Percentiles rank a stretch among this genome's conserved stretches.
phyloP scores from a whole-genome alignment of 495 filamentous ascomycete species.

The Penicillium desertorum region DNA sequence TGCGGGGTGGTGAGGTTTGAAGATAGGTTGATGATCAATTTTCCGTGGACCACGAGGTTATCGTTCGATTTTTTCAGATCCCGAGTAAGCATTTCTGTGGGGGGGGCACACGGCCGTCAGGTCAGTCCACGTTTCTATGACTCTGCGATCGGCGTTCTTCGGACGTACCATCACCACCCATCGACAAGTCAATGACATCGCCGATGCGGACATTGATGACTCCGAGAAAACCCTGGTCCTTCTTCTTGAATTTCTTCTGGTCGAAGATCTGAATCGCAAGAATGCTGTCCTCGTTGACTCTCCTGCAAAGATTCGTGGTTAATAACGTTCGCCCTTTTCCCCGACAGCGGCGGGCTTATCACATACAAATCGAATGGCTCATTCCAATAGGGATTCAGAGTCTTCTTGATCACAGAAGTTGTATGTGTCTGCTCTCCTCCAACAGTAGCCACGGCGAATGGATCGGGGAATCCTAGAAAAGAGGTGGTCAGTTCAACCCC shows the following conservation, averaged over 20 bases:
- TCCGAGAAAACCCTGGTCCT: slow-evolving; percentile 97
- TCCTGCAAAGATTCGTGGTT: slow-evolving; percentile 48
- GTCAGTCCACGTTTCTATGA: slow-evolving; percentile 14
- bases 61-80: slow-evolving; percentile 98
- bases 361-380: slow-evolving; percentile 95
- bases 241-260: slow-evolving; percentile 99
- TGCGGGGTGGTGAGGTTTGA: slow-evolving; percentile 72
- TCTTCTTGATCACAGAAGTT: slow-evolving; percentile 93
- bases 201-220: slow-evolving; percentile 97
- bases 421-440: slow-evolving; percentile 96
- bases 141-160: slow-evolving; percentile 12
- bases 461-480: slow-evolving; percentile 84
- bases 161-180: slow-evolving; percentile 84
- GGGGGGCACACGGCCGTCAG: slow-evolving; percentile 10
- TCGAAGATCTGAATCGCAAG: slow-evolving; percentile 98
- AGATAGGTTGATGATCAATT: slow-evolving; percentile 92
- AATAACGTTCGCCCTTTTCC: slow-evolving; percentile 4
- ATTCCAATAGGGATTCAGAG: slow-evolving; percentile 98
- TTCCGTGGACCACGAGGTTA: slow-evolving; percentile 95
- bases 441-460: slow-evolving; percentile 95
- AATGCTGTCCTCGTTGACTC: slow-evolving; percentile 89
- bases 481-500: slow-evolving; percentile 25
- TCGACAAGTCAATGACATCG: slow-evolving; percentile 83
- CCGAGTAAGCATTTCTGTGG: slow-evolving; percentile 89
- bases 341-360: slow-evolving; percentile 21